A percentile compares a stretch with the other conserved stretches of the same genome.
phyloP scores from a whole-genome alignment of 2,329 filamentous ascomycete genomes.

The Orbilia brochopaga region DNA sequence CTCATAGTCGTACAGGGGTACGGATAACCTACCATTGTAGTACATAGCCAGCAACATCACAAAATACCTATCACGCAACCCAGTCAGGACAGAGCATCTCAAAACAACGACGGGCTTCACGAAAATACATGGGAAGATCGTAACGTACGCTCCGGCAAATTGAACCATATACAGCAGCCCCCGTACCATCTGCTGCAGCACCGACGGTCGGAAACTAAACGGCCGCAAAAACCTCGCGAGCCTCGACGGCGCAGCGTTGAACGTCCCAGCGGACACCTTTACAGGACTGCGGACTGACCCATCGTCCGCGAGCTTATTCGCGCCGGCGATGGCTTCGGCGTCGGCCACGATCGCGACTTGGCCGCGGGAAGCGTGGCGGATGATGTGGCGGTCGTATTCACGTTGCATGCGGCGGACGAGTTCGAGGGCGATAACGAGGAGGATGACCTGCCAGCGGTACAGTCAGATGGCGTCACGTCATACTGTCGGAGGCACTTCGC shows the following conservation, averaged over 20 bases:
- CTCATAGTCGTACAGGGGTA: too few species aligned
- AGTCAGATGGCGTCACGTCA: neutral
- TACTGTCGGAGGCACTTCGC: neutral
- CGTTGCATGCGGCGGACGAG: constrained; percentile 72
- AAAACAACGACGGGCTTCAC: too few species aligned
- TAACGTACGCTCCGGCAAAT: constrained; percentile 61
- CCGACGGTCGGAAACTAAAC: constrained; percentile 63
- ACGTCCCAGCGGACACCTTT: neutral
- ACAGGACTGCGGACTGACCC: constrained; percentile 10
- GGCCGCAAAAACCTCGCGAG: constrained; percentile 42
- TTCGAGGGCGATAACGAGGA: constrained; percentile 75
- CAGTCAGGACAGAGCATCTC: too few species aligned
- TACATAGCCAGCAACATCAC: constrained; percentile 66
- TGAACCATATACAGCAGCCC: constrained; percentile 73
- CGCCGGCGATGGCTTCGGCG: constrained; percentile 10
- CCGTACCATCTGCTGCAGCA: constrained; percentile 70
- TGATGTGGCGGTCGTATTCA: constrained; percentile 74
- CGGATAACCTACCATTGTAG: constrained; percentile 60
- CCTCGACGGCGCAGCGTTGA: constrained; percentile 27
- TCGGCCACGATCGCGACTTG: neutral
- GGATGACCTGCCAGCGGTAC: constrained; percentile 61
- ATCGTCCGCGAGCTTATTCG: constrained; percentile 38
- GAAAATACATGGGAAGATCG: too few species aligned
- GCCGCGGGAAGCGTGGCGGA: constrained; percentile 59
- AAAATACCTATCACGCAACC: constrained; percentile 22